Base-by-base conservation (phyloP, 306 rosid species). In the Fragaria nilgerrensis region DNA sequence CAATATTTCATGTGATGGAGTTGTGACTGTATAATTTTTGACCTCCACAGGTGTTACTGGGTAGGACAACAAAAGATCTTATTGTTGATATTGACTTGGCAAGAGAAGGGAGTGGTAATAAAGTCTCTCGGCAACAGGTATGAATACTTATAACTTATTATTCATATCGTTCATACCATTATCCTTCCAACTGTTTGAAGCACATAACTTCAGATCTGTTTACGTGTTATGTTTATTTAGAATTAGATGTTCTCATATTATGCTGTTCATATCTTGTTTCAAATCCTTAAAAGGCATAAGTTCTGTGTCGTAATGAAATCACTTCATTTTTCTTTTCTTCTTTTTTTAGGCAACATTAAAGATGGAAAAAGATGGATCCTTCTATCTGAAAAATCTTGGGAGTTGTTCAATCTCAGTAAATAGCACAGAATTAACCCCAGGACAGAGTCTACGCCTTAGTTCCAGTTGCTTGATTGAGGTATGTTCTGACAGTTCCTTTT, bases 111-210 rank as follows among this genome's bases (percentile, higher is more conserved):
- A 69, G 73, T 41, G 81, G 87, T 34, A 92, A 89, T 70, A 86
- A 88, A 86, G 86, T 93, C 81, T 96, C 99, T 82, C 91, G 99
- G 36, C 92, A 88, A 34, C 98, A 96, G 98, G 99, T 96, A 79
- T 53, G 87, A 78, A 72, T 71, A 70, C 75, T 61, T 49, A 74
- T 32, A 52, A 52, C 68, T 14, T 7, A 22, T 39, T 17, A 10
- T 41, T 25, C 69, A 50, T 64, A 12, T 29, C n/a, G 32, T 22
- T 43, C 44, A 75, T 62, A 61, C 70, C 48, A 47, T 62, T 75
- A 62, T 63, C 61, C 45, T 45, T 62, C 58, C 56, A 75, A 27
- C 37, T 20, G 64, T 56, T 74, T 53, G 55, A 59, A 74, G 32
- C 45, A 25, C 44, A 8, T 41, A 41, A 37, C 44, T 41, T 23